phyloP scores from a whole-genome alignment of 2,329 filamentous ascomycete species.

The Xylariaceae sp. region DNA sequence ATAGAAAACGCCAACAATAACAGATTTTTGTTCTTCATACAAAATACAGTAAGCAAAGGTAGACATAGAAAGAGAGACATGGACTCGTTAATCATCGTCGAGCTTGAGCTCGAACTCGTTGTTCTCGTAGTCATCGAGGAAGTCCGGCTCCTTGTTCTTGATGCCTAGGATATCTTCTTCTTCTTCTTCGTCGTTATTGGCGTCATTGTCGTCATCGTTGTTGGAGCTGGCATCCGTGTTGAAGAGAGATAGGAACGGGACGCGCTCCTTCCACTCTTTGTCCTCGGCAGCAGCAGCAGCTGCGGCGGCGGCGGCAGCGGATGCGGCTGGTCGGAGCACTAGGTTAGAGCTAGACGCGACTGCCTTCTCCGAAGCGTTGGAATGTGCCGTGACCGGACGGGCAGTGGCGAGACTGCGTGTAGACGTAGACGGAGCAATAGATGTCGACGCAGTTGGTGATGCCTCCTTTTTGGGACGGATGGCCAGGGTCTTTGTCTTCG shows the following conservation, averaged over 20 bases:
- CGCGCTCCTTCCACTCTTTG: slow-evolving; percentile 37
- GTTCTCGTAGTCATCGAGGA: slow-evolving; percentile 39
- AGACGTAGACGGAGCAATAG: slow-evolving; percentile 5
- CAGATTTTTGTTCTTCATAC: neutral
- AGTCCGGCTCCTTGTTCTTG: slow-evolving; percentile 28
- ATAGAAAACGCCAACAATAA: neutral
- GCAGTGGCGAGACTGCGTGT: slow-evolving; percentile 21
- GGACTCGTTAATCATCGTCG: slow-evolving; percentile 13
- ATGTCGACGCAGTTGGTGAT: slow-evolving; percentile 2
- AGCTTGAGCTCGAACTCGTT: slow-evolving; percentile 54
- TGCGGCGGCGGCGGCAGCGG: slow-evolving; percentile 19
- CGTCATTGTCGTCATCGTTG: neutral
- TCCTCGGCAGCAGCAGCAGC: slow-evolving; percentile 33
- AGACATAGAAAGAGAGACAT: neutral
- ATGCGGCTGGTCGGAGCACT: slow-evolving; percentile 30
- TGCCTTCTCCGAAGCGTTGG: slow-evolving; percentile 39
- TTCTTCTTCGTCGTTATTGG: slow-evolving; percentile 31
- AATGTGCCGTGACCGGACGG: slow-evolving; percentile 36
- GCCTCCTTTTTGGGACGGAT: slow-evolving; percentile 20
- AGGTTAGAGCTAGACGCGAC: slow-evolving; percentile 44
- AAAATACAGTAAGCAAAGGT: neutral
- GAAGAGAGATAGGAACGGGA: slow-evolving; percentile 55
- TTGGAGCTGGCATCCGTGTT: slow-evolving; percentile 35
- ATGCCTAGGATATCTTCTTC: slow-evolving; percentile 34
- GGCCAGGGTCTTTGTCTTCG: slow-evolving; percentile 32